Evolutionary conservation across 2,329 filamentous ascomycete species (phyloP), one percentile per base, ranked within the genome.

Genomic region (Alternaria conjuncta): DNA sequence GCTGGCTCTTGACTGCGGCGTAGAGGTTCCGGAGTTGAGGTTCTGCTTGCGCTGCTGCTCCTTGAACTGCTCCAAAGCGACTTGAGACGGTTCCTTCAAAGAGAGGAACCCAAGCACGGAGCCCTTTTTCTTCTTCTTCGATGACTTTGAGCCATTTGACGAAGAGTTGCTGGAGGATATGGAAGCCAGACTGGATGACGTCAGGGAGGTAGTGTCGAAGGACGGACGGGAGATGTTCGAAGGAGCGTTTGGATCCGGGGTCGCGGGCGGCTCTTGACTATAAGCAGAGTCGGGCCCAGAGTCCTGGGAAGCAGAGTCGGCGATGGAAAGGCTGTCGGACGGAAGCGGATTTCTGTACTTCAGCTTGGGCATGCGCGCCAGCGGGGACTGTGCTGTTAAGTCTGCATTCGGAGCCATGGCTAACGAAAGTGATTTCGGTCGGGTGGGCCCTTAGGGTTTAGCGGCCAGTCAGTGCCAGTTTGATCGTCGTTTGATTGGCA

Each of bases 41-140:
- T 74, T 71, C 61, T 80, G 77, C 68, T 79, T 83, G 66, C 76
- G 81, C 71, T 82, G 81, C 65, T 79, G 80, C 25, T 82, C 75
- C 11, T 82, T 81, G 57, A 81, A 84, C 49, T 84, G 80, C 55
- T 83, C 81, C 21, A 84, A 70, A 5, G 84, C 84, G 6, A 74
- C 71, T 46, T 81, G 80, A 0, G 84, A 85, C 0, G 84, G 84
- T 69, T 86, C 84, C 64, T 84, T 85, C 43, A 85, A 64, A 2
- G 81, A 80, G 11, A 86, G 74, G 55, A 85, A 83, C 43, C 80
- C 77, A n/a, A 84, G 74, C 21, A 85, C 74, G 2, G 80, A 73
- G 44, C 71, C 67, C 70, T 80, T 77, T 62, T 73, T 78, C 63
- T 73, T 77, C 68, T 77, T 77, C 53, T 70, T 70, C 54, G 74